These are phyloP conservation scores for Dissophora ornata DNA, from an alignment of 192 early-diverging fungal species.

Conservation along the genomic window DNA sequence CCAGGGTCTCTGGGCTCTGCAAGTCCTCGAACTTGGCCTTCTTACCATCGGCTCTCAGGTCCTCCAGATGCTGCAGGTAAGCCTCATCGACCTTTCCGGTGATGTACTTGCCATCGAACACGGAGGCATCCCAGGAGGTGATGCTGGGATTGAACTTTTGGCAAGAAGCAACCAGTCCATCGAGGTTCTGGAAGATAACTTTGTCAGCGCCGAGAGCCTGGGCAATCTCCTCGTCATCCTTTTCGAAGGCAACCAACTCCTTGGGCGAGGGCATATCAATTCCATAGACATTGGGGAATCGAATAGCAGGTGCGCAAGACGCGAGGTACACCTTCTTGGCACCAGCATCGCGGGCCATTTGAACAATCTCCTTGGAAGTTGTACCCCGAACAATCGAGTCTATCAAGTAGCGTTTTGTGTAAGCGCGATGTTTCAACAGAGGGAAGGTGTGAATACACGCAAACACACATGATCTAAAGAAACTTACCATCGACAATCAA, in stretches of 20 bases:
- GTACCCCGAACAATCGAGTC: slow-evolving; percentile 99
- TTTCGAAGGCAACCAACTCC: slow-evolving; percentile 90
- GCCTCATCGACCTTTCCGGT: slow-evolving; percentile 79
- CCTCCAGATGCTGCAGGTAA: slow-evolving; percentile 72
- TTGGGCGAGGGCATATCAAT: slow-evolving; percentile 98
- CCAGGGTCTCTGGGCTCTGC: slow-evolving; percentile 51
- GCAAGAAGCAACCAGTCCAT: slow-evolving; percentile 87
- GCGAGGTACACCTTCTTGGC: slow-evolving; percentile 99
- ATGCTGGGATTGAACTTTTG: slow-evolving; percentile 88
- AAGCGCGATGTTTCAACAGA: not conserved
- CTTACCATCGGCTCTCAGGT: slow-evolving; percentile 59
- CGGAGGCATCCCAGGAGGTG: slow-evolving; percentile 91
- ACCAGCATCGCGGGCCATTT: slow-evolving; percentile 98
- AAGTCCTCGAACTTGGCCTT: slow-evolving; percentile 45
- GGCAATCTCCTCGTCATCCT: slow-evolving; percentile 88
- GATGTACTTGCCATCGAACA: slow-evolving; percentile 96
- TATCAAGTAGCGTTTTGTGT: not conserved
- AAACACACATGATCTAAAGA: too few relatives aligned
- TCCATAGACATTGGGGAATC: slow-evolving; percentile 99
- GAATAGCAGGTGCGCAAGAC: slow-evolving; percentile 95
- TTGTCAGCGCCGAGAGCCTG: slow-evolving; percentile 91
- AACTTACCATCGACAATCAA: slow-evolving; percentile 88
- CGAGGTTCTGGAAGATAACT: slow-evolving; percentile 93
- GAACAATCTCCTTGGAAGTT: slow-evolving; percentile 98
- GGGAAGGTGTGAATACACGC: too few relatives aligned